A percentile compares a stretch with the other conserved stretches of the same genome.
Conservation (phyloP, 352 stramenopile species). For the Peronospora destructor region DNA sequence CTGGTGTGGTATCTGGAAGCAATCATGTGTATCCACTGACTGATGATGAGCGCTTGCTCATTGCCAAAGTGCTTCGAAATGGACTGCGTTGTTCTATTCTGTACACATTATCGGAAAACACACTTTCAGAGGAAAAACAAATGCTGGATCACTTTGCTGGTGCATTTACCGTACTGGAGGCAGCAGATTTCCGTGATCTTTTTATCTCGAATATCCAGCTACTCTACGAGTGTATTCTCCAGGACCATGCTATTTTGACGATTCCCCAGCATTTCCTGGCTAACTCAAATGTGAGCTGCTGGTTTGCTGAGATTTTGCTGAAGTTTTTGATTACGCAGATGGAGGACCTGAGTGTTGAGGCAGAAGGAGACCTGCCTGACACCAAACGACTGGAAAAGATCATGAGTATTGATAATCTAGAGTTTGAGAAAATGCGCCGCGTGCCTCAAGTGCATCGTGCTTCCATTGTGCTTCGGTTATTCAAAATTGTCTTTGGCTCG, state of each 20-base stretch:
- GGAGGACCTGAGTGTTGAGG: conserved; percentile 84
- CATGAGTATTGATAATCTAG: conserved; percentile 57
- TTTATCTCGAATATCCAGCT: conserved; percentile 87
- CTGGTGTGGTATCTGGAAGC: conserved; percentile 16
- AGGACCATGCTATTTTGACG: conserved; percentile 89
- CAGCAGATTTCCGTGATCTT: conserved; percentile 89
- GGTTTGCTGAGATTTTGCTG: conserved; percentile 92
- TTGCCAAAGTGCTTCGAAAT: conserved; percentile 91
- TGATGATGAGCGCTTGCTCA: conserved; percentile 88
- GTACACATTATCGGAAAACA: conserved; percentile 88
- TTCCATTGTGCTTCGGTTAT: conserved; percentile 88
- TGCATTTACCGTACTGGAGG: conserved; percentile 94
- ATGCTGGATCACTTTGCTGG: conserved; percentile 95
- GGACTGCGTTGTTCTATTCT: conserved; percentile 90
- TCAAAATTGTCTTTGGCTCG: conserved; percentile 95
- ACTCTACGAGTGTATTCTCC: conserved; percentile 90
- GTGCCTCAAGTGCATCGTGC: conserved; percentile 68
- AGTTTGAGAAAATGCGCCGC: conserved; percentile 74
- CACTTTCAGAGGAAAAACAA: conserved; percentile 89
- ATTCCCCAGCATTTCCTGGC: conserved; percentile 93
- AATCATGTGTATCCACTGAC: conserved; percentile 83
- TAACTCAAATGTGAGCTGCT: conserved; percentile 89
- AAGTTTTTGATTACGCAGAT: conserved; percentile 93
- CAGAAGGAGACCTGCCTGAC: conserved; percentile 70
- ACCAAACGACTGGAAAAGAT: conserved; percentile 72